Percentiles rank a stretch among this genome's conserved stretches.
Evolutionary conservation across 2,329 filamentous ascomycete species (phyloP).

Genomic region (Aspergillus persii): DNA sequence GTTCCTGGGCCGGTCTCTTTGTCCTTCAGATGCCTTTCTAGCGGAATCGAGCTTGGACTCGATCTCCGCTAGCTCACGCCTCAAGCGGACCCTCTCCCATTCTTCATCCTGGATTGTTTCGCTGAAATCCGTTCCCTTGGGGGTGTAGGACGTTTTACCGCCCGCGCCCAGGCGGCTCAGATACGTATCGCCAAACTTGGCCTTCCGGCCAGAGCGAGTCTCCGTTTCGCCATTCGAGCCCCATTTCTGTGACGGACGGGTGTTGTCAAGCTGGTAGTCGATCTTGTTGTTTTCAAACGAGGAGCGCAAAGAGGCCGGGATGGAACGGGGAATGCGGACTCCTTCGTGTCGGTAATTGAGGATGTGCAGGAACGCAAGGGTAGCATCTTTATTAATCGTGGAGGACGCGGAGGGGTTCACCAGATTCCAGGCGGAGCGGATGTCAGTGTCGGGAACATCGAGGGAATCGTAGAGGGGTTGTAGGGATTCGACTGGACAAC

Average conservation of each 20-base stretch:
- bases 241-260: slow-evolving; percentile 71
- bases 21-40: slow-evolving; percentile 68
- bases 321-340: slow-evolving; percentile 85
- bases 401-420: slow-evolving; percentile 84
- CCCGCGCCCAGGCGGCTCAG: slow-evolving; percentile 79
- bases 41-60: slow-evolving; percentile 84
- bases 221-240: slow-evolving; percentile 74
- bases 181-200: slow-evolving; percentile 97
- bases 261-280: slow-evolving; percentile 87
- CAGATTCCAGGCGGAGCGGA: slow-evolving; percentile 93
- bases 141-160: slow-evolving; percentile 73
- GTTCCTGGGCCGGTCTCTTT: slow-evolving; percentile 55
- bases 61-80: slow-evolving; percentile 86
- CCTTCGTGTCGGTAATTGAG: slow-evolving; percentile 95
- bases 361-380: slow-evolving; percentile 92
- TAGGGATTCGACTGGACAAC: slow-evolving; percentile 66
- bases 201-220: slow-evolving; percentile 83
- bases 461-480: slow-evolving; percentile 75
- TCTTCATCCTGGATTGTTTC: slow-evolving; percentile 81
- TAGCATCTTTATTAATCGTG: slow-evolving; percentile 90
- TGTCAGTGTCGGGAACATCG: slow-evolving; percentile 69
- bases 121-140: slow-evolving; percentile 86
- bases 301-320: slow-evolving; percentile 84
- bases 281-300: slow-evolving; percentile 96
- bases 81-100: slow-evolving; percentile 94